These are phyloP conservation scores for Vigna angularis DNA, from an alignment of 306 rosid species.

Conservation along the genomic window DNA sequence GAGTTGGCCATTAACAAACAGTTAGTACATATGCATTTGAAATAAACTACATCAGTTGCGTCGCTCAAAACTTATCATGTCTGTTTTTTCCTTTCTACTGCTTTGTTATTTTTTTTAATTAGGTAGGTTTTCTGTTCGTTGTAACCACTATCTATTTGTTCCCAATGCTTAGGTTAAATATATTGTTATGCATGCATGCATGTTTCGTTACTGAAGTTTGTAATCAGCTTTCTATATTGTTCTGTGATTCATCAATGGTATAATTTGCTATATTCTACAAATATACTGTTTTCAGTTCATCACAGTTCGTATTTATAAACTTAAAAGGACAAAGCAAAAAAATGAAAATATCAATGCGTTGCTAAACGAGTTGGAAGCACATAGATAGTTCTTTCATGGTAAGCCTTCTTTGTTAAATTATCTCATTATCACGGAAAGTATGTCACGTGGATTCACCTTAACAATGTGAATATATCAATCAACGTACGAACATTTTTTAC, in stretches of 20 bases:
- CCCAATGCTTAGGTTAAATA: neutral
- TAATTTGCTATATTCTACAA: constrained; percentile 8
- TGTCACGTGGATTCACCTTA: too few relatives aligned
- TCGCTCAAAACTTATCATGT: neutral
- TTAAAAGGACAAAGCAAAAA: neutral
- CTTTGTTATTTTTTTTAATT: neutral
- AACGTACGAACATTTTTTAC: neutral
- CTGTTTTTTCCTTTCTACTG: neutral
- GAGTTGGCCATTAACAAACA: constrained; percentile 72
- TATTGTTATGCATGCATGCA: constrained; percentile 33
- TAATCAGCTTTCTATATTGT: neutral
- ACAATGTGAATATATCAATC: neutral
- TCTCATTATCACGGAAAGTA: too few relatives aligned
- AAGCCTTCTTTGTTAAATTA: neutral
- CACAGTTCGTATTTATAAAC: neutral
- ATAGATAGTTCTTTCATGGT: neutral
- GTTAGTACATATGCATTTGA: neutral
- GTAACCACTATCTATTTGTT: neutral
- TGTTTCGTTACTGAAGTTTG: neutral
- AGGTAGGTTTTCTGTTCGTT: neutral
- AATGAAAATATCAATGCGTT: neutral
- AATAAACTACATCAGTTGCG: neutral
- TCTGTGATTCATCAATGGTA: neutral
- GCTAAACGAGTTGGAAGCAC: neutral
- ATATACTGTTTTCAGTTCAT: neutral